A percentile compares a stretch with the other conserved stretches of the same genome.
phyloP scores from a whole-genome alignment of 2,329 filamentous ascomycete genomes.

The Colletotrichum acutatum region DNA sequence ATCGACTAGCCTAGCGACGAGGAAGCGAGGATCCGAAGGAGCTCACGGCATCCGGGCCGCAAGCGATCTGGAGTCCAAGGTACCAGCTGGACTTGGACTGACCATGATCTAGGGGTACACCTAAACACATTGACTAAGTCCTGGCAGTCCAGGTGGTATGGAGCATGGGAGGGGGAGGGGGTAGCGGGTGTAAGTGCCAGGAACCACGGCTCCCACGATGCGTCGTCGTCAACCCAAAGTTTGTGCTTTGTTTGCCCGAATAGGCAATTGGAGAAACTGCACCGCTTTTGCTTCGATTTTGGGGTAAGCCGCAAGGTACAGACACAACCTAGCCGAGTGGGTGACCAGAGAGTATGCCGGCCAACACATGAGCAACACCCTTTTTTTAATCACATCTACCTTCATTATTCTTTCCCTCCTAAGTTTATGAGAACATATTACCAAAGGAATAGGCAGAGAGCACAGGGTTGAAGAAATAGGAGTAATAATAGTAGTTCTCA shows the following conservation, averaged over 20 bases:
- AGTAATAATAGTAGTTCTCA: too few relatives aligned
- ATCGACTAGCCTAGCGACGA: neutral
- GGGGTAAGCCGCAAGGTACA: neutral
- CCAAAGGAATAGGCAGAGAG: too few relatives aligned
- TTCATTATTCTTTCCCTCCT: too few relatives aligned
- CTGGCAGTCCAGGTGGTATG: neutral
- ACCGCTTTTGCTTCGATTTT: slow-evolving; percentile 8
- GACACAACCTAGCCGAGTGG: neutral
- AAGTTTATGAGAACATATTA: too few relatives aligned
- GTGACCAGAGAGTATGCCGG: too few relatives aligned
- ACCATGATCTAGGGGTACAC: neutral
- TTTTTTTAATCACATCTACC: too few relatives aligned
- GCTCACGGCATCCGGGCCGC: slow-evolving; percentile 29
- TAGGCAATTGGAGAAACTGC: slow-evolving; percentile 22
- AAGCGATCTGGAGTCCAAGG: slow-evolving; percentile 17
- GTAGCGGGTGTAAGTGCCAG: neutral
- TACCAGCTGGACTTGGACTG: neutral
- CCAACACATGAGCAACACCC: too few relatives aligned
- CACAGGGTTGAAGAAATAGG: too few relatives aligned
- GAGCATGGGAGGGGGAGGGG: neutral
- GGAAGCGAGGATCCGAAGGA: slow-evolving; percentile 7
- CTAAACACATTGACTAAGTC: neutral
- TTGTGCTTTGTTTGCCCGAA: slow-evolving; percentile 2
- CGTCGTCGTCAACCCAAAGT: slow-evolving; percentile 33
- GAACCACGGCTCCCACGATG: slow-evolving; percentile 17